Percentiles rank a stretch among this genome's conserved stretches.
Evolutionary conservation across 2,329 filamentous ascomycete species (phyloP).

Genomic region (Xenosphaeropsis pyriputrescens): DNA sequence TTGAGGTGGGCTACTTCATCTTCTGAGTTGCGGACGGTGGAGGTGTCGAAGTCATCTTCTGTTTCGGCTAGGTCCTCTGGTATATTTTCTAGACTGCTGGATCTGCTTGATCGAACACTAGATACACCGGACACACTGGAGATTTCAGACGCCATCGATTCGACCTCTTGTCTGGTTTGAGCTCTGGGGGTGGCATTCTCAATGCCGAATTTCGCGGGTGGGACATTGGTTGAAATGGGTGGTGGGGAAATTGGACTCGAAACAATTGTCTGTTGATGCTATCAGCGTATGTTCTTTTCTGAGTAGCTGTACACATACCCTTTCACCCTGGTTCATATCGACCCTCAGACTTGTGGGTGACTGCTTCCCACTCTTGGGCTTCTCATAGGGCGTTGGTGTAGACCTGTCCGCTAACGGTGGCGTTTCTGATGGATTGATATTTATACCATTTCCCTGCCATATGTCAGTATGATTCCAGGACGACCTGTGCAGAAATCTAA

Average conservation of each 20-base stretch:
- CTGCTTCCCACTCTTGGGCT: background rate
- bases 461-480: slow-evolving; percentile 4
- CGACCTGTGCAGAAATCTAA: slow-evolving; percentile 24
- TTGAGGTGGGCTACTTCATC: slow-evolving; percentile 54
- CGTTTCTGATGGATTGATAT: slow-evolving; percentile 7
- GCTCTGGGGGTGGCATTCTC: slow-evolving; percentile 67
- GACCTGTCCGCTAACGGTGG: slow-evolving; percentile 6
- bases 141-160: slow-evolving; percentile 33
- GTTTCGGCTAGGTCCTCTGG: slow-evolving; percentile 30
- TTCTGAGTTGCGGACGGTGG: slow-evolving; percentile 28
- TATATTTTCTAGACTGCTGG: slow-evolving; percentile 33
- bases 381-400: slow-evolving; percentile 17
- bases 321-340: slow-evolving; percentile 11
- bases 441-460: slow-evolving; percentile 6
- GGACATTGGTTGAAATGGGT: slow-evolving; percentile 63
- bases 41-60: slow-evolving; percentile 31
- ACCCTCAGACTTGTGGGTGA: slow-evolving; percentile 5
- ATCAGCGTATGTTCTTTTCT: background rate
- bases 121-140: slow-evolving; percentile 33
- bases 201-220: slow-evolving; percentile 46
- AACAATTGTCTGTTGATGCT: slow-evolving; percentile 10
- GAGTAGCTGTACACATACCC: slow-evolving; percentile 7
- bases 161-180: slow-evolving; percentile 66
- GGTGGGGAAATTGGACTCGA: slow-evolving; percentile 33
- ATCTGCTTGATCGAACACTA: slow-evolving; percentile 12